Percentiles rank a stretch among this genome's conserved stretches.
These are phyloP conservation scores for Phytophthora pinifolia DNA, from an alignment of 352 stramenopile species.

Conservation along the genomic window DNA sequence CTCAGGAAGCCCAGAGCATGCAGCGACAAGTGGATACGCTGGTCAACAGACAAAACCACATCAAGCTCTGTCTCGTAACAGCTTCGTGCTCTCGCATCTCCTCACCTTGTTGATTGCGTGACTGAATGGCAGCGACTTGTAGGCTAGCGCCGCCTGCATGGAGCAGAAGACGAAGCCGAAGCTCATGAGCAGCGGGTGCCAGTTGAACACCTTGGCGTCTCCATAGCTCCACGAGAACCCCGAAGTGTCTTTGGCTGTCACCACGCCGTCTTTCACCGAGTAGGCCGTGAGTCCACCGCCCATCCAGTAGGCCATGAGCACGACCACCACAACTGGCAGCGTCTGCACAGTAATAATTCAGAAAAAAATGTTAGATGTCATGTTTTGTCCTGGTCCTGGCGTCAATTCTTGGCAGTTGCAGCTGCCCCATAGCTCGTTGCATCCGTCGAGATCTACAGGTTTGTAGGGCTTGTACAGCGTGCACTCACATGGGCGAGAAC, in stretches of 20 bases:
- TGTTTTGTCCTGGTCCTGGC: slow-evolving; percentile 3
- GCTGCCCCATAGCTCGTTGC: background rate
- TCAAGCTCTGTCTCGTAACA: background rate
- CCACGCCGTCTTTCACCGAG: slow-evolving; percentile 35
- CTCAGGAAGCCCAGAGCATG: slow-evolving; percentile 67
- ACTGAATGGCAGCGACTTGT: slow-evolving; percentile 67
- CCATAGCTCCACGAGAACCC: slow-evolving; percentile 72
- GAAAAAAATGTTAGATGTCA: slow-evolving; percentile 3
- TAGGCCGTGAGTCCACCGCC: slow-evolving; percentile 62
- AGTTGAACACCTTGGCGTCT: slow-evolving; percentile 81
- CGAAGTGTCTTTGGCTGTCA: slow-evolving; percentile 46
- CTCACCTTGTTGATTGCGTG: slow-evolving; percentile 68
- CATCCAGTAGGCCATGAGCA: slow-evolving; percentile 82
- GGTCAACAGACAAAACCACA: slow-evolving; percentile 3
- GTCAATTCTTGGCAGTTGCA: slow-evolving; percentile 7
- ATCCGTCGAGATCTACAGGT: background rate
- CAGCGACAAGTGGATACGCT: slow-evolving; percentile 73
- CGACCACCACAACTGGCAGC: slow-evolving; percentile 53
- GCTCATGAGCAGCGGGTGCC: slow-evolving; percentile 87
- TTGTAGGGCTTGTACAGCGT: background rate
- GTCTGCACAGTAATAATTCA: slow-evolving; percentile 28
- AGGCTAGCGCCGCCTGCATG: slow-evolving; percentile 60
- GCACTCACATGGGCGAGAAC: slow-evolving; percentile 35
- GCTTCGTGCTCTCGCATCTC: background rate
- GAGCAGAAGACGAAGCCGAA: slow-evolving; percentile 84